These are phyloP conservation scores for Colletotrichum sp. DNA, from an alignment of 2,329 filamentous ascomycete species.

Conservation along the genomic window DNA sequence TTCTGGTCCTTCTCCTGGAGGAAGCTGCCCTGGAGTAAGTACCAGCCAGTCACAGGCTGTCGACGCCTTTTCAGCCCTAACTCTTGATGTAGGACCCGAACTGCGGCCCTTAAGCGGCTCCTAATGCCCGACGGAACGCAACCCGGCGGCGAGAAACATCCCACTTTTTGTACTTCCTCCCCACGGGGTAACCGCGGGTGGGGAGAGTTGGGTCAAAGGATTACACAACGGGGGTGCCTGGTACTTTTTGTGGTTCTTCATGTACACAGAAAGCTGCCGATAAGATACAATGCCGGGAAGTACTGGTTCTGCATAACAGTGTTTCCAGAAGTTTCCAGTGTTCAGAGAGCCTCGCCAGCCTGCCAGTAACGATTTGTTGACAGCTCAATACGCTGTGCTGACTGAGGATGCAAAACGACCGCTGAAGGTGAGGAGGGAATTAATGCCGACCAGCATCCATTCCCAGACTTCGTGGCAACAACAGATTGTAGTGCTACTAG, in stretches of 20 bases:
- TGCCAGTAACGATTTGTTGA: background rate
- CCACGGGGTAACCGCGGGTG: background rate
- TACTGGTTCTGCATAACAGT: background rate
- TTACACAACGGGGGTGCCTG: background rate
- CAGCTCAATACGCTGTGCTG: background rate
- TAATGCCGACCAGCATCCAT: background rate
- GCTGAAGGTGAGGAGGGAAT: background rate
- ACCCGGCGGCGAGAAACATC: background rate
- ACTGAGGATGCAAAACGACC: fast-evolving
- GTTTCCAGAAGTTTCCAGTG: background rate
- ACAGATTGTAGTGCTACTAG: background rate
- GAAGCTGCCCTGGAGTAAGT: background rate
- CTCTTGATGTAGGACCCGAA: background rate
- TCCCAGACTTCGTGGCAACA: background rate
- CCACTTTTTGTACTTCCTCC: background rate
- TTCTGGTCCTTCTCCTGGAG: background rate
- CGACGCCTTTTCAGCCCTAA: background rate
- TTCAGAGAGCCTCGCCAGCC: background rate
- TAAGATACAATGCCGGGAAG: background rate
- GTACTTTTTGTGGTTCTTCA: background rate
- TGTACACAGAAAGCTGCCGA: background rate
- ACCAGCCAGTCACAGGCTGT: background rate
- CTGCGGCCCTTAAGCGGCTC: background rate
- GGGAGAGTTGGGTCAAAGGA: background rate
- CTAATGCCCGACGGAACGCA: background rate